Base-by-base conservation (phyloP, 495 filamentous ascomycete genomes). In the Penicillium lagena region DNA sequence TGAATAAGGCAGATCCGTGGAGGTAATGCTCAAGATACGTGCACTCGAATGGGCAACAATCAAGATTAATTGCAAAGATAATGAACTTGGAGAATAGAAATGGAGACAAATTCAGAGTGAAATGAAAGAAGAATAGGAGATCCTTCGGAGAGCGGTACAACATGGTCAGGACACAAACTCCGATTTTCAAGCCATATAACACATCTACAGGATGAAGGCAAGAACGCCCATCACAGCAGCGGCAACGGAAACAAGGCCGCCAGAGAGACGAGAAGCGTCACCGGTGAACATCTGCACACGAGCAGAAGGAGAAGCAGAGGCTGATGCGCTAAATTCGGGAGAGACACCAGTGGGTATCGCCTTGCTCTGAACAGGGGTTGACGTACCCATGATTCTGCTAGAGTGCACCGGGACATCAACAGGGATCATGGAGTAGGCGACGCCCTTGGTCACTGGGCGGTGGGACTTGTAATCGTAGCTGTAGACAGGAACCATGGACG, bases 191-290 rank as follows among this genome's bases (percentile, higher is more conserved):
- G 8, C 28, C n/a, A n/a, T 11, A 12, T 6, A n/a, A 14, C 8
- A 13, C 2, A 15, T 49, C 46, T 66, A 68, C 49, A 68, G 40
- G 29, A 63, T 40, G 37, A 60, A 61, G 12, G 64, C 63, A 37
- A 68, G 53, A 9, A 66, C 51, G 50, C 54, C 64, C 12, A 61
- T 40, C 1, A 66, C 53, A 12, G 55, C 64, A 12, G 54, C 55
- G 11, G 54, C 46, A 13, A 47, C 56, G 1, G 64, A 61, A 29
- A 58, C 42, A 31, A 66, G 29, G 8, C 60, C 63, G 6, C 58
- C 51, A 10, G 60, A 53, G n/a, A 63, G 30, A 8, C 51, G 55
- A n/a, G 53, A 40, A 15, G 49, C 62, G 15, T 40, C 54, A 15
- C 64, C 64, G 7, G 44, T 47, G 51, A 68, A 68, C 45, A 59